Percentiles rank a stretch among this genome's conserved stretches.
Conservation (phyloP, 78 protist genomes). For the Tieghemostelium lacteum region DNA sequence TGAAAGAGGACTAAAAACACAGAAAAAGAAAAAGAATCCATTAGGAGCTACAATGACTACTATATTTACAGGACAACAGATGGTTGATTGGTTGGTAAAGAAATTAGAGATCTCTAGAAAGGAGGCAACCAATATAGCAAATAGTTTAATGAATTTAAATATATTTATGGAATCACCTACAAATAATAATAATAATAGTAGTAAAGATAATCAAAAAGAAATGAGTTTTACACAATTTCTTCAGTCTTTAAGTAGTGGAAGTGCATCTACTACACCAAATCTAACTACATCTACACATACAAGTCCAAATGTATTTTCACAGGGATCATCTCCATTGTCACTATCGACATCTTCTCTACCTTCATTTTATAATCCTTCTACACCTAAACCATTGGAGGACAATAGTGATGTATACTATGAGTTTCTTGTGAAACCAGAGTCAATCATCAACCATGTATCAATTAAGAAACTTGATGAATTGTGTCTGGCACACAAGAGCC, state of each 20-base stretch:
- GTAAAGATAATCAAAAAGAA: not conserved
- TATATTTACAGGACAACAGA: constrained; percentile 52
- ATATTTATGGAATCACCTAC: constrained; percentile 37
- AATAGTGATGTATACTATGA: constrained; percentile 39
- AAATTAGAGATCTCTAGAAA: constrained; percentile 21
- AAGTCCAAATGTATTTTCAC: not conserved
- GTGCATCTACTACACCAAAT: not conserved
- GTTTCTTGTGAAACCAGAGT: constrained; percentile 63
- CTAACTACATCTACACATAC: not conserved
- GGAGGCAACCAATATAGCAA: constrained; percentile 22
- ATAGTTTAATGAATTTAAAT: constrained; percentile 38
- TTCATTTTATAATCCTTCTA: not conserved
- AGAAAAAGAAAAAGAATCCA: constrained; percentile 36
- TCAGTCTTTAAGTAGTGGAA: not conserved
- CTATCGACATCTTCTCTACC: constrained; percentile 4
- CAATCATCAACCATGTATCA: constrained; percentile 60
- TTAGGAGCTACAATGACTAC: constrained; percentile 5
- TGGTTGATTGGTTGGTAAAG: constrained; percentile 55
- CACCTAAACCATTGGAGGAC: constrained; percentile 38
- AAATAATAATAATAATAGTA: not conserved
- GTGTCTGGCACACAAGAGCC: constrained; percentile 31
- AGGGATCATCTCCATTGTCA: constrained; percentile 2
- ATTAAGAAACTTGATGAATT: constrained; percentile 45
- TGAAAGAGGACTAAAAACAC: constrained; percentile 65
- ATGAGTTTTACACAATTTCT: not conserved